These are phyloP conservation scores for Sutorius australiensis DNA, from an alignment of 768 basidiomycete genomes.

Conservation along the genomic window DNA sequence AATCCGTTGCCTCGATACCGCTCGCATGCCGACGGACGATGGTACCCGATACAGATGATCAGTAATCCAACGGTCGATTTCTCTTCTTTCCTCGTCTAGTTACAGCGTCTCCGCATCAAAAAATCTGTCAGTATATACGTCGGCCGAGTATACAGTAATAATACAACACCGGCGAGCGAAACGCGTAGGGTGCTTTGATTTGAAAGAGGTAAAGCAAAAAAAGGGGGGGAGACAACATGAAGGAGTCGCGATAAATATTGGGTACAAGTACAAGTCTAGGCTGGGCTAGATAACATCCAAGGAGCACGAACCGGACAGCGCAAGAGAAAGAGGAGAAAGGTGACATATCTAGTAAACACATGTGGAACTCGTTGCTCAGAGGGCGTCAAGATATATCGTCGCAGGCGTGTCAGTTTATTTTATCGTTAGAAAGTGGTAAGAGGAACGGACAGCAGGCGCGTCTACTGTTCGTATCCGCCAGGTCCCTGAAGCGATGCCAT, in stretches of 20 bases:
- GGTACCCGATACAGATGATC: too few species aligned
- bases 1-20: not conserved
- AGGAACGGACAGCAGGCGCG: conserved; percentile 1
- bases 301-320: not conserved
- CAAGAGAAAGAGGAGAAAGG: not conserved
- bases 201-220: too few species aligned
- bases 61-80: not conserved
- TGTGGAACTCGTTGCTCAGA: not conserved
- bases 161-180: conserved; percentile 12
- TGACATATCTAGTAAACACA: conserved; percentile 32
- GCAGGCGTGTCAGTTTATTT: conserved; percentile 16
- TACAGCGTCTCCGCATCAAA: not conserved
- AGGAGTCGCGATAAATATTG: conserved; percentile 19
- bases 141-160: conserved; percentile 21
- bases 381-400: conserved; percentile 25
- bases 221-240: too few species aligned
- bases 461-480: conserved; percentile 41
- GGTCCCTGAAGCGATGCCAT: conserved; percentile 78
- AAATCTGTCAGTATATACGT: conserved; percentile 14
- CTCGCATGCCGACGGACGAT: too few species aligned
- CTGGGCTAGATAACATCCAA: conserved; percentile 31
- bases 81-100: not conserved
- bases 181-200: too few species aligned
- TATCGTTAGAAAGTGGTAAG: not conserved
- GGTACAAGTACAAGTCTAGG: conserved; percentile 32